These are phyloP conservation scores for Scedosporium minutisporum DNA, from an alignment of 2,329 filamentous ascomycete genomes.

Conservation along the genomic window DNA sequence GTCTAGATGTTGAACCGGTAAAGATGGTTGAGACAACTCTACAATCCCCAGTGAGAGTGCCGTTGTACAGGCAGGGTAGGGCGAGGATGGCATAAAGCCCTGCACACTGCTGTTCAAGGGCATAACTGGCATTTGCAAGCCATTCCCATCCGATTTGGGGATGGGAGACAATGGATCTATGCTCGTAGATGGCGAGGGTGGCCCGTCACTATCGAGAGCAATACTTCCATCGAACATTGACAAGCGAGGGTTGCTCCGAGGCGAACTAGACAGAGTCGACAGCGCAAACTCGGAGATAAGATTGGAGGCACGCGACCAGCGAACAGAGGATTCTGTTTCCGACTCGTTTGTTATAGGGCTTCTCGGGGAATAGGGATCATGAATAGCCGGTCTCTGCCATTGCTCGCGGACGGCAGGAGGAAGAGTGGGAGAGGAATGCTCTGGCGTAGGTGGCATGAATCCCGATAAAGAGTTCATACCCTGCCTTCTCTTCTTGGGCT, in stretches of 20 bases:
- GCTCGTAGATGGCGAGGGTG: conserved; percentile 71
- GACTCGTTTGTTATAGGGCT: background rate
- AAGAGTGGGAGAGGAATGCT: conserved; percentile 31
- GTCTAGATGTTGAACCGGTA: background rate
- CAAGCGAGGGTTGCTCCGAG: conserved; percentile 60
- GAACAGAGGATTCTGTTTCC: conserved; percentile 28
- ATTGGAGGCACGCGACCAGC: conserved; percentile 57
- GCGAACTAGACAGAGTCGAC: conserved; percentile 74
- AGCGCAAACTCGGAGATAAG: conserved; percentile 53
- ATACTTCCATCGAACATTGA: conserved; percentile 70
- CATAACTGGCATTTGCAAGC: background rate
- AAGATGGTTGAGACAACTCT: background rate
- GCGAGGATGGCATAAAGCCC: background rate
- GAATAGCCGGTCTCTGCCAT: background rate
- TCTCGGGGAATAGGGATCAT: background rate
- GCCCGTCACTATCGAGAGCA: conserved; percentile 32
- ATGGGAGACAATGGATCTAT: conserved; percentile 57
- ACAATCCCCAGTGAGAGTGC: background rate
- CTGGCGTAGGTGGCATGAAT: conserved; percentile 45
- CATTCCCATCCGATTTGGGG: conserved; percentile 27
- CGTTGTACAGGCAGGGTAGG: background rate
- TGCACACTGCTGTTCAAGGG: background rate
- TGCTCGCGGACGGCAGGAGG: conserved; percentile 14
- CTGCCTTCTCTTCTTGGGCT: conserved; percentile 60
- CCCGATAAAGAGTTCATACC: background rate